phyloP scores from a whole-genome alignment of 1,139 yeast genomes.

The Lizanozyma gosingica region DNA sequence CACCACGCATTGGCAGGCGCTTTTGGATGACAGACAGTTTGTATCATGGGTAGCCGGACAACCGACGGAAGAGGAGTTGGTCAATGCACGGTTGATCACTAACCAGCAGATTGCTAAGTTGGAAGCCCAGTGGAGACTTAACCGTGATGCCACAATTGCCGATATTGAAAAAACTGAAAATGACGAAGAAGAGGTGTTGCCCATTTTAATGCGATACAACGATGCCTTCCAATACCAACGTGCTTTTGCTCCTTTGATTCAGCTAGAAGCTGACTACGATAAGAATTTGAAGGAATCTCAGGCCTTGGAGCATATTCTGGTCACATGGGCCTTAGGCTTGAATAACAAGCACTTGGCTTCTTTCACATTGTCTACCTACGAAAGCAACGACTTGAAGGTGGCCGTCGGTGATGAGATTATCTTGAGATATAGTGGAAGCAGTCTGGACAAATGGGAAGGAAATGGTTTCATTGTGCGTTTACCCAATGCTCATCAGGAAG shows the following conservation, averaged over 20 bases:
- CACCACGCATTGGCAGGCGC: conserved; percentile 78
- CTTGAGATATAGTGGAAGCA: conserved; percentile 49
- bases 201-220: conserved; percentile 66
- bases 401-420: conserved; percentile 82
- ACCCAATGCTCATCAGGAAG: conserved; percentile 63
- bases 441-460: conserved; percentile 54
- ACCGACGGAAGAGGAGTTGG: conserved; percentile 58
- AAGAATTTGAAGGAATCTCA: conserved; percentile 68
- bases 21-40: conserved; percentile 72
- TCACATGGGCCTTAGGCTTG: conserved; percentile 66
- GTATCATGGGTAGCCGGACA: conserved; percentile 72
- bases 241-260: conserved; percentile 75
- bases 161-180: conserved; percentile 45
- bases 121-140: conserved; percentile 76
- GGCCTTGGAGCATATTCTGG: conserved; percentile 64
- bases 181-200: conserved; percentile 54
- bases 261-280: conserved; percentile 77
- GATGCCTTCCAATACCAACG: conserved; percentile 86
- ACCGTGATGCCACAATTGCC: conserved; percentile 58
- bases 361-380: conserved; percentile 60
- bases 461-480: conserved; percentile 63
- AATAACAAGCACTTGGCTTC: conserved; percentile 62
- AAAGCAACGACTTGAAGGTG: conserved; percentile 58
- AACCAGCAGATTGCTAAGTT: conserved; percentile 62
- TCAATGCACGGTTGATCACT: conserved; percentile 45